A percentile compares a stretch with the other conserved stretches of the same genome.
Evolutionary conservation across 306 rosid genomes (phyloP).

Genomic region (Castanopsis chinensis): DNA sequence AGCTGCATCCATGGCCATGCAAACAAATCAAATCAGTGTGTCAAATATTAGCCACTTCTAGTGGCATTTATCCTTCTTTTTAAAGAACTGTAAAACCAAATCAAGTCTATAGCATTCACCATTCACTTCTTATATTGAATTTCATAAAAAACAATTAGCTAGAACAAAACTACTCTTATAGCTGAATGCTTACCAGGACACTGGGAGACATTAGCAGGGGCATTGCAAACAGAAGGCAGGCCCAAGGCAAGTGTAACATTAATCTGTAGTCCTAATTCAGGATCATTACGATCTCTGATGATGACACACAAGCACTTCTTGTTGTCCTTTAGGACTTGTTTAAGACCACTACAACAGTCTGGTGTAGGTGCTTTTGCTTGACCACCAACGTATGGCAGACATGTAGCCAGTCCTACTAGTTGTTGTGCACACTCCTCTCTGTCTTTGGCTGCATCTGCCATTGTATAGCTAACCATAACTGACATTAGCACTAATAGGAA

Average conservation of each 20-base stretch:
- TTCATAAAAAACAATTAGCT: too few relatives aligned
- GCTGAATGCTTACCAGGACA: slow-evolving; percentile 56
- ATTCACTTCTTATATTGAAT: too few relatives aligned
- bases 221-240: slow-evolving; percentile 59
- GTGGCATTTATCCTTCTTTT: background rate
- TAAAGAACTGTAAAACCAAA: too few relatives aligned
- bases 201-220: slow-evolving; percentile 72
- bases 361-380: slow-evolving; percentile 68
- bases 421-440: slow-evolving; percentile 59
- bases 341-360: slow-evolving; percentile 77
- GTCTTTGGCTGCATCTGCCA: slow-evolving; percentile 51
- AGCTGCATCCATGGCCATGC: slow-evolving; percentile 34
- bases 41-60: too few relatives aligned
- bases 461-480: slow-evolving; percentile 2
- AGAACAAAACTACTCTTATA: background rate
- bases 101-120: too few relatives aligned
- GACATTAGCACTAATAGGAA: slow-evolving; percentile 14
- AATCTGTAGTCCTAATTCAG: slow-evolving; percentile 58
- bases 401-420: slow-evolving; percentile 61
- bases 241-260: slow-evolving; percentile 68
- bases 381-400: slow-evolving; percentile 69
- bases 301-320: slow-evolving; percentile 76
- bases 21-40: background rate
- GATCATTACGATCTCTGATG: slow-evolving; percentile 69
- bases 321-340: slow-evolving; percentile 56